phyloP scores from a whole-genome alignment of 177 flowering plant genomes.

The Vitis hybrid region DNA sequence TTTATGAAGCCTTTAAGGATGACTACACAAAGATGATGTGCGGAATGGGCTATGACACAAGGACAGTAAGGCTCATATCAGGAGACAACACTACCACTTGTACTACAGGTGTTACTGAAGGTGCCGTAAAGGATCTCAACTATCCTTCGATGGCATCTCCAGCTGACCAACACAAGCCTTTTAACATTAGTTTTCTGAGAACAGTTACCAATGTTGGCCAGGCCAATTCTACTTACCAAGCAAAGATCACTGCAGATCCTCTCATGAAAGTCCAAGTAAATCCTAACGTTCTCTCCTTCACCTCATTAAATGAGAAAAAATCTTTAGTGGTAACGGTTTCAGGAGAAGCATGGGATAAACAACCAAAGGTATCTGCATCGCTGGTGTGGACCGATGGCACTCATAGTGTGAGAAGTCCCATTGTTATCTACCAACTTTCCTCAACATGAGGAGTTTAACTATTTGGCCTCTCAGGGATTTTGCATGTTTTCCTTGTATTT shows the following conservation, averaged over 20 bases:
- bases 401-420: constrained; percentile 23
- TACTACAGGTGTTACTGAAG: neutral
- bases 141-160: constrained; percentile 47
- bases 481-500: no score
- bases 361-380: constrained; percentile 3
- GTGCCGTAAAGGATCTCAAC: constrained; percentile 41
- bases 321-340: constrained; percentile 33
- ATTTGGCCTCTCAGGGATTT: no score
- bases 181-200: constrained; percentile 22
- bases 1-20: constrained; percentile 20
- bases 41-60: neutral
- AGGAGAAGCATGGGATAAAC: neutral
- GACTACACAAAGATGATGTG: constrained; percentile 35
- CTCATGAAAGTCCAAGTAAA: constrained; percentile 15
- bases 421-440: neutral
- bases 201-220: constrained; percentile 47
- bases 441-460: no score
- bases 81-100: constrained; percentile 28
- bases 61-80: constrained; percentile 2
- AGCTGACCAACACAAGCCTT: neutral
- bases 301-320: constrained; percentile 25
- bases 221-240: constrained; percentile 33
- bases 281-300: constrained; percentile 32
- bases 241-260: constrained; percentile 1
- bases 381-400: constrained; percentile 32